Base-by-base conservation (phyloP, 139 green algal species). In the Mesostigma viride region DNA sequence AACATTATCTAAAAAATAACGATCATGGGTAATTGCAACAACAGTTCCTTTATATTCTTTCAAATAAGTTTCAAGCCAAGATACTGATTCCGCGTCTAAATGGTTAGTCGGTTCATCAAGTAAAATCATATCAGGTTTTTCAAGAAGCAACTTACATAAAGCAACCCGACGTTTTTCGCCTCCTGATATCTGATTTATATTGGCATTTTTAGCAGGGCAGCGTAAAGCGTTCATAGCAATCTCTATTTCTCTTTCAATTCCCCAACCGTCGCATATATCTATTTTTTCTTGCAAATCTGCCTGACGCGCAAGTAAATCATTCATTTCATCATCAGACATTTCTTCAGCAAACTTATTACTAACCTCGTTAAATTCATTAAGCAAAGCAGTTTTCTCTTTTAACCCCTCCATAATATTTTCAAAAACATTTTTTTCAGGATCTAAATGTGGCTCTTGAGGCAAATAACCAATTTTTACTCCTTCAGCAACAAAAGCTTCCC, bases 11-110 rank as follows among this genome's bases (percentile, higher is more conserved):
- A 88, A 62, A 61, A 83, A 77, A 72, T 79, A 82, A 17, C 82
- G 80, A 79, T 89, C 85, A 78, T 91, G 86, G 0, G 86, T 91
- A 32, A 92, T 72, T 3, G 81, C 83, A 31, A 91, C 83, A 36
- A 90, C 84, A 1, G 85, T 89, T 58, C 85, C 87, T 35, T 31
- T 44, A 30, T 90, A 92, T 20, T 80, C 80, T 0, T 65, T 70
- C 35, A 86, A 70, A 62, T 83, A 84, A 22, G 73, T 67, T 65
- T 89, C 85, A 45, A 91, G 75, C 75, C 75, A 81, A 1, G 69
- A 65, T 1, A 76, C 70, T 20, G 61, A 45, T 28, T 68, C 62
- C 58, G 56, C 69, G 71, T 87, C 81, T 1, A 86, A 56, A 48
- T 87, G 81, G 71, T 87, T 87, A 46, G 79, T 88, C 31, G 82